Percentiles rank a stretch among this genome's conserved stretches.
Evolutionary conservation across 2,329 filamentous ascomycete genomes (phyloP).

Genomic region (Cladosporium oxysporum): DNA sequence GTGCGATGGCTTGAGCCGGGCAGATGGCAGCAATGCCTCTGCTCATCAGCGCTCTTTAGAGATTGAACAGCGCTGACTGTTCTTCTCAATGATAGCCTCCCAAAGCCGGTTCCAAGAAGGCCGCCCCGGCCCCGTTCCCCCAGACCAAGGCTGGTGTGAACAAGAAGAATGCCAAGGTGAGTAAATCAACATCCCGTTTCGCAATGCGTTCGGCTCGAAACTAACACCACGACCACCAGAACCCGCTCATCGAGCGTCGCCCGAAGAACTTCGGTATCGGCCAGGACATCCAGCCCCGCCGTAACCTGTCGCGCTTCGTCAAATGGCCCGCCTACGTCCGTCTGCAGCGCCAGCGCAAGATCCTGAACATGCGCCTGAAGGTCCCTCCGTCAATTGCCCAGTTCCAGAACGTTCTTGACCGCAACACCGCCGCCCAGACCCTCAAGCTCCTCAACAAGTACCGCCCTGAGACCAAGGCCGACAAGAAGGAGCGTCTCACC

Average conservation of each 20-base stretch:
- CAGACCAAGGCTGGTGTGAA: slow-evolving; percentile 80
- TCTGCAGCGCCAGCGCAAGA: slow-evolving; percentile 92
- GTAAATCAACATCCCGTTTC: slow-evolving; percentile 40
- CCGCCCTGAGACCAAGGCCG: slow-evolving; percentile 96
- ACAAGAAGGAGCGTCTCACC: slow-evolving; percentile 99
- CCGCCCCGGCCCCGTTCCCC: slow-evolving; percentile 94
- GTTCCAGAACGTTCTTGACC: slow-evolving; percentile 96
- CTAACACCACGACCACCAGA: slow-evolving; percentile 56
- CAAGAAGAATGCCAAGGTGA: slow-evolving; percentile 97
- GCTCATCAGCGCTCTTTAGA: slow-evolving; percentile 73
- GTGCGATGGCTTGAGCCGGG: slow-evolving; percentile 55
- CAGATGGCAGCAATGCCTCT: slow-evolving; percentile 56
- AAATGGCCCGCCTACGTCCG: slow-evolving; percentile 99
- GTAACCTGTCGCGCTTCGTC: slow-evolving; percentile 97
- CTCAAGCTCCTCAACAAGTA: slow-evolving; percentile 99
- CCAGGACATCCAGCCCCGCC: slow-evolving; percentile 95
- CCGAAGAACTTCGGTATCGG: slow-evolving; percentile 97
- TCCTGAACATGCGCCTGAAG: slow-evolving; percentile 97
- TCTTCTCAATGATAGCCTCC: slow-evolving; percentile 99
- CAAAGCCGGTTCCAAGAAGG: slow-evolving; percentile 84
- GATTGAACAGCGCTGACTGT: slow-evolving; percentile 94
- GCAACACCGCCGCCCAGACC: slow-evolving; percentile 92
- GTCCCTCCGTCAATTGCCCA: slow-evolving; percentile 95
- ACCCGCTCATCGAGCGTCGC: slow-evolving; percentile 99
- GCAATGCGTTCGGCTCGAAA: neutral